A percentile compares a stretch with the other conserved stretches of the same genome.
These are phyloP conservation scores for Yarrowia yakushimensis DNA, from an alignment of 805 yeast species.

Conservation along the genomic window DNA sequence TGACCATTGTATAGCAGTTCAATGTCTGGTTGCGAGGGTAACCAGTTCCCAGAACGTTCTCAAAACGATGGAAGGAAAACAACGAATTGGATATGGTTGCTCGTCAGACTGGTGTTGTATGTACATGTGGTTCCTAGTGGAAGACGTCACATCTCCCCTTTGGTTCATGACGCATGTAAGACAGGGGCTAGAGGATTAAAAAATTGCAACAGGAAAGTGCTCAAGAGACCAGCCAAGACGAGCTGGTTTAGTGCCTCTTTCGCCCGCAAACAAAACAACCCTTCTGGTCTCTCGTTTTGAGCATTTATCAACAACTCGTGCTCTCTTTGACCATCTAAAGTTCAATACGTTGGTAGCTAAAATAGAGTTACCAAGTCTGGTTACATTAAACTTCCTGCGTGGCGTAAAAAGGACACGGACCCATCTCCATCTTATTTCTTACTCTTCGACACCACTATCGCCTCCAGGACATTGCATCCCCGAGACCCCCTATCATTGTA, in stretches of 20 bases:
- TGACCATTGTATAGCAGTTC: background rate
- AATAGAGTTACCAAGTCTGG: background rate
- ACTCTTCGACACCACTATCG: slow-evolving; percentile 11
- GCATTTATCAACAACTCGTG: background rate
- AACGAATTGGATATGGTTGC: background rate
- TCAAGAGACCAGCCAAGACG: background rate
- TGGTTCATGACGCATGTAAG: background rate
- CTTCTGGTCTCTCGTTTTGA: background rate
- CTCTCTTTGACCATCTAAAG: slow-evolving; percentile 14
- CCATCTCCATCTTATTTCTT: background rate
- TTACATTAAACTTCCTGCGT: background rate
- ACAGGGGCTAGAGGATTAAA: background rate
- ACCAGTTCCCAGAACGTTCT: background rate
- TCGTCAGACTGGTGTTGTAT: background rate
- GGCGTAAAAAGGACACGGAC: slow-evolving; percentile 23
- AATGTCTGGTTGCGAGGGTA: background rate
- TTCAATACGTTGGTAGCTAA: slow-evolving; percentile 14
- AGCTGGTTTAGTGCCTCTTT: background rate
- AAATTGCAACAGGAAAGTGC: background rate
- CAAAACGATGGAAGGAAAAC: background rate
- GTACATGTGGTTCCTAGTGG: background rate
- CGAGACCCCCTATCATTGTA: slow-evolving; percentile 21
- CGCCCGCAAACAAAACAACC: background rate
- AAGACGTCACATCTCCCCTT: background rate
- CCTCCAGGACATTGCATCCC: slow-evolving; percentile 20